Evolutionary conservation across 2,329 filamentous ascomycete species (phyloP).

Genomic region (Ceratocystis cacaofunesta): DNA sequence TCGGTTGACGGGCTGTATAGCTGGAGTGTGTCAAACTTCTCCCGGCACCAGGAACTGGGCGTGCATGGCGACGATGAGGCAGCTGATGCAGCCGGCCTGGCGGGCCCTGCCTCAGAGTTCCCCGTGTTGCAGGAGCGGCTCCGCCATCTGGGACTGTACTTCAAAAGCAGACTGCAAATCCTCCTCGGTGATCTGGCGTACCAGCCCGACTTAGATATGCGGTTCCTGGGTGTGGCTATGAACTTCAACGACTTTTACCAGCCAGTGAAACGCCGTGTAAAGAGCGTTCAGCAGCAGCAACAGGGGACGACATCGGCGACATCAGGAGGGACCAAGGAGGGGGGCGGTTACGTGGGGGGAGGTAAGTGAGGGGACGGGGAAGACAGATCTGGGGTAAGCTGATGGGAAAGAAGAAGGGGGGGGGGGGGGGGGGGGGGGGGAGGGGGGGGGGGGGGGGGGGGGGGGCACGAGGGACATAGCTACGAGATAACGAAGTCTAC

Average conservation of each 20-base stretch:
- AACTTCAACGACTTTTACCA: slow-evolving; percentile 98
- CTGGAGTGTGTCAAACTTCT: slow-evolving; percentile 90
- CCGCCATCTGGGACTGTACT: slow-evolving; percentile 56
- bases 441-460: no score
- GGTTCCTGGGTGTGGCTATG: slow-evolving; percentile 92
- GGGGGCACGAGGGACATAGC: not conserved
- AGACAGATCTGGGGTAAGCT: not conserved
- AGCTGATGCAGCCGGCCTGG: slow-evolving; percentile 19
- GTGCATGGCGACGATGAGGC: slow-evolving; percentile 38
- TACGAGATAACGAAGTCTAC: not conserved
- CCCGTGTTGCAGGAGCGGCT: slow-evolving; percentile 62
- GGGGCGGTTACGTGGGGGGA: not conserved
- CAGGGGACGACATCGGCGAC: slow-evolving; percentile 2
- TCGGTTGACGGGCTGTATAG: slow-evolving; percentile 87
- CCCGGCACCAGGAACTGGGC: slow-evolving; percentile 69
- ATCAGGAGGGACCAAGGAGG: not conserved
- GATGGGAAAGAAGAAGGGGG: no score
- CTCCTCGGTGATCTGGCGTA: slow-evolving; percentile 81
- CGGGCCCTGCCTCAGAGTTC: slow-evolving; percentile 50
- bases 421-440: no score
- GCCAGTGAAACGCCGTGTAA: slow-evolving; percentile 51
- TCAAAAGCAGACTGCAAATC: slow-evolving; percentile 61
- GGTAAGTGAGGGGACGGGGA: not conserved
- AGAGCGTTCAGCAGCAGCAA: slow-evolving; percentile 22
- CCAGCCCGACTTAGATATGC: slow-evolving; percentile 87